phyloP scores from a whole-genome alignment of 192 early-diverging fungal species.

The Podila verticillata region DNA sequence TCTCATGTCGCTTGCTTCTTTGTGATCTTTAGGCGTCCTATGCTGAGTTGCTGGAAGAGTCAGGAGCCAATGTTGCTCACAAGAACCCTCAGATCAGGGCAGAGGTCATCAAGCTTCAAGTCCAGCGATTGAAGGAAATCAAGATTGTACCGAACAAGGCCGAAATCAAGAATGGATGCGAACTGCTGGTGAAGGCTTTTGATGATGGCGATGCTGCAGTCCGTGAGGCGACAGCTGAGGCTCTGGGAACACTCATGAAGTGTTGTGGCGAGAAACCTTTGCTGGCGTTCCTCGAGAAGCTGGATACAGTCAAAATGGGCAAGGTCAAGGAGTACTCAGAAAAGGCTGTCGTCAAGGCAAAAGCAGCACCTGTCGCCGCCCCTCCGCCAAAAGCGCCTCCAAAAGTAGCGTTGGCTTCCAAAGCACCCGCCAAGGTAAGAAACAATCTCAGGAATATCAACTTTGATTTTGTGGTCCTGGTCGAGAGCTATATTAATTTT shows the following conservation, averaged over 20 bases:
- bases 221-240: constrained; percentile 86
- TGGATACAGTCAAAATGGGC: constrained; percentile 88
- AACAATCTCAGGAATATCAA: background rate
- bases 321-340: constrained; percentile 91
- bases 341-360: constrained; percentile 85
- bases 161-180: constrained; percentile 83
- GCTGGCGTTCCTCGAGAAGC: constrained; percentile 76
- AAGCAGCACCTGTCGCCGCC: constrained; percentile 57
- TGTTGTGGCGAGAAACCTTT: constrained; percentile 83
- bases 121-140: constrained; percentile 78
- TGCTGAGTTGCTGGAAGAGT: constrained; percentile 82
- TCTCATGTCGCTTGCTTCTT: too few relatives aligned
- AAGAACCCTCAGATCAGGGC: constrained; percentile 94
- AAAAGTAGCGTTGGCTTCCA: constrained; percentile 32
- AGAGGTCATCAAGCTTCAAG: constrained; percentile 79
- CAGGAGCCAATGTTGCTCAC: constrained; percentile 73
- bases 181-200: constrained; percentile 78
- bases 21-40: constrained; percentile 52
- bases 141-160: constrained; percentile 76
- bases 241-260: constrained; percentile 90
- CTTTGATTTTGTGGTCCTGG: background rate
- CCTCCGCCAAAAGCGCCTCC: constrained; percentile 45
- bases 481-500: constrained; percentile 2
- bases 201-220: constrained; percentile 89
- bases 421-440: constrained; percentile 44